Base-by-base conservation (phyloP, 352 stramenopile genomes). In the Salisapilia sapeloensis region DNA sequence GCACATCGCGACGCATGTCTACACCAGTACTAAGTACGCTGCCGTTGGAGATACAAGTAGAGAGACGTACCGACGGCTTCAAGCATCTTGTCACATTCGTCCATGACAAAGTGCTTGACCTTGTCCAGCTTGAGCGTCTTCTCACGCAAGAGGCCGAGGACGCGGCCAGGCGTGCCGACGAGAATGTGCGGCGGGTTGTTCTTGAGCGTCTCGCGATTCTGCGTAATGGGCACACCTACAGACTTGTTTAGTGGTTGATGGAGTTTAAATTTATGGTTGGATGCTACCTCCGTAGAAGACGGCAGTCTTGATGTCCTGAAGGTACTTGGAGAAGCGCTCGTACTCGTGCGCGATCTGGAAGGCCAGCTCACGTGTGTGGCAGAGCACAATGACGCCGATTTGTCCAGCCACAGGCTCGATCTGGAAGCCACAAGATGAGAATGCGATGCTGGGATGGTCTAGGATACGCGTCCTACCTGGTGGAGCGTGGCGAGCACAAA, bases 331-430 rank as follows among this genome's bases (percentile, higher is more conserved):
- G 70, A 99, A 99, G 35, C 95, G 81, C 60, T 98, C 89, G 53
- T 99, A 99, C 62, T 99, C 96, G 48, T 99, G 89, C 18, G 93
- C 86, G 53, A 99, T 99, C 66, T 99, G 96, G 71, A 98, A 99
- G 2, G 96, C 96, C 18, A 99, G 70, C 58, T 99, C 96, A 52
- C 95, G 91, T 22, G 96, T 99, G 74, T 99, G 96, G 69, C 93
- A 98, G 29, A 99, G 71, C 18, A 99, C 95, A 13, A 99, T 50
- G 13, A 97, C 92, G 27, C 77, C 91, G 45, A 98, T 95, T 57
- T 98, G 77, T 17, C 82, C 62, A 28, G 81, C 78, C 2, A 92
- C 63, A 11, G 80, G 79, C 54, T 93, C 76, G 27, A 93, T 82
- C 71, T 91, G 39, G 13, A 44, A n/a, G 6, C 19, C 4, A 19